Evolutionary conservation across 192 early-diverging fungal genomes (phyloP), one percentile per base, ranked within the genome.

Genomic region (Linnemannia hyalina): DNA sequence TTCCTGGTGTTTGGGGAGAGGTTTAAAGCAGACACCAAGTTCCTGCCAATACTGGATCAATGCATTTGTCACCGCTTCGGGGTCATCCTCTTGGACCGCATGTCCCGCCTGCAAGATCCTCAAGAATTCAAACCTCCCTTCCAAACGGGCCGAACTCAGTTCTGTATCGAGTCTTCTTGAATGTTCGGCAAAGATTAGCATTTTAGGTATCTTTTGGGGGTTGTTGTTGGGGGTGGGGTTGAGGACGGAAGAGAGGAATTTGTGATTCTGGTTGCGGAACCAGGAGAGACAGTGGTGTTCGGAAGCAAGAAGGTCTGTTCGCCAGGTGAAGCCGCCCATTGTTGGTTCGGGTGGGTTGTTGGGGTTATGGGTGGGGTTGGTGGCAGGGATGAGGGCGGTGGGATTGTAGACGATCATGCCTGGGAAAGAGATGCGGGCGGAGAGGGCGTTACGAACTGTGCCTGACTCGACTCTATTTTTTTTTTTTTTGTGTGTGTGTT

Each of bases 11-110:
- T 46, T 16, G 18, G 18, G 49, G 5, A 52, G 60, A 2, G 60
- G 60, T 15, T 65, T 65, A 32, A 65, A 65, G 3, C n/a, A 26
- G 11, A 32, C 20, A 29, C 63, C 72, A 60, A 13, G 65, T 1
- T 26, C 44, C 63, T 73, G 60, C 83, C 83, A 85, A 32, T 75
- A 85, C 0, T 32, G 74, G 15, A 76, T 16, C 2, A 80, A 6
- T 7, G 57, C 69, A 42, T 69, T 72, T 0, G 68, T 74, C 35
- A 73, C 35, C 44, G 42, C 26, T 4, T 76, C 68, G 2, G 83
- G 78, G 22, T 76, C 77, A n/a, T 85, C 83, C 36, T 85, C 78
- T 55, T 85, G 41, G 9, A 85, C 68, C 6, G 70, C 46, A 54
- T 85, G 83, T 3, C 77, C 77, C 0, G 55, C 70, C 4, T 72